Base-by-base conservation (phyloP, 2,329 filamentous ascomycete species). In the Paecilomyces sp. region DNA sequence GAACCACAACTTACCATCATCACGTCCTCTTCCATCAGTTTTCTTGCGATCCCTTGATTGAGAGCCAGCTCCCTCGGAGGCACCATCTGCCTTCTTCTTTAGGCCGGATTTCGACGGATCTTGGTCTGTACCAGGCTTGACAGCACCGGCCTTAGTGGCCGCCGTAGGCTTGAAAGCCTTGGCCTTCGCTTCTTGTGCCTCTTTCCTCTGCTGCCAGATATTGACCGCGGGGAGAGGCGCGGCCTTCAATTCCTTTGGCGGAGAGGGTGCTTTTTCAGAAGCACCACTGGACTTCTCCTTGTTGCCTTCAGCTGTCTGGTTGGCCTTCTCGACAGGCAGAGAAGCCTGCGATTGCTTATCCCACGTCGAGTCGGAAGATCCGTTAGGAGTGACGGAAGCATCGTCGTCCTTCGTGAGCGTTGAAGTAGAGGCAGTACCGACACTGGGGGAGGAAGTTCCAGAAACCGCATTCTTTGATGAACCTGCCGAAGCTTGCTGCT, bases 191-290 rank as follows among this genome's bases (percentile, higher is more conserved):
- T 81, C 75, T 62, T 81, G 78, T 66, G 86, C 86, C 68, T 91
- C 88, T 67, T 83, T 88, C 59, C 92, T 85, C 75, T 92, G 86
- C 63, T 87, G 84, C 93, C 94, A 99, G 63, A 92, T 80, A 73
- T 99, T 99, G 60, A 97, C 89, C 1, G 85, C 75, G 0, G 94
- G 94, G 52, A 90, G 81, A 31, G 91, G 89, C 18, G 93, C 93
- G 62, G 94, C 91, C 54, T 88, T 88, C 51, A 96, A 80, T 67
- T 88, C 83, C 62, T 79, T 75, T 53, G 85, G 77, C 66, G 83
- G 79, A 62, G 84, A 78, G n/a, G 41, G 41, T 61, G 83, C 82
- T 65, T 84, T 84, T 66, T 87, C 84, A 64, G 87, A 85, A 53
- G 82, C 79, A 18, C 83, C 79, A 30, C 79, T 77, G 57, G 81